Base-by-base conservation (phyloP, 495 filamentous ascomycete genomes). In the Xylaria grammica region DNA sequence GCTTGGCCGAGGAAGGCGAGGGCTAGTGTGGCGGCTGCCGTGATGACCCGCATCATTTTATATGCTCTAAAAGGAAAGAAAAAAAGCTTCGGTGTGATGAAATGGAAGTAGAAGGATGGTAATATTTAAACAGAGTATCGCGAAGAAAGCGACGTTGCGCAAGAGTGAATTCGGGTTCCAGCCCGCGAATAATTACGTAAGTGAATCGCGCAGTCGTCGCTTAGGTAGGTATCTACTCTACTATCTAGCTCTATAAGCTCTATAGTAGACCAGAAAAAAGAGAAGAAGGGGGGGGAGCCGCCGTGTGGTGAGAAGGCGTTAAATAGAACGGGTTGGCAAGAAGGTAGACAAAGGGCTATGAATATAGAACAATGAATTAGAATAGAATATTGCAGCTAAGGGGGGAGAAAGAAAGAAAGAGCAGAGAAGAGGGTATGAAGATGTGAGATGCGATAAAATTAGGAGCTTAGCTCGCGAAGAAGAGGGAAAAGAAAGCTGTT, bases 1-100 rank as follows among this genome's bases (percentile, higher is more conserved):
- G 70, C 66, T n/a, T 62, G 54, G 7, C 44, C 57, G 11, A 63
- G 46, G 48, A 63, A n/a, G 4, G 49, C 59, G 17, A 66, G 40
- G 62, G 54, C n/a, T 7, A 73, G 52, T n/a, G 71, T 34, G 20
- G 38, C 4, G 11, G 44, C 15, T 42, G 40, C 13, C 40, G 3
- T 27, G 55, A 66, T 62, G 57, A 42, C 36, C 52, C 65, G 59
- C 68, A 70, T 69, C 48, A 54, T 63, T 15, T 2, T 0, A 9
- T 26, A 15, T 19, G 29, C 1, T 6, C 17, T 17, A 13, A 17
- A 4, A 9, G 11, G 11, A 22, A 51, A 22, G 19, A 17, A 50
- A 20, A 22, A 36, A 6, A 24, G 11, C 4, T 51, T n/a, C n/a
- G n/a, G 2, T 40, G 13, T 27, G 11, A 26, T 46, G 36, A 48